Evolutionary conservation across 2,329 filamentous ascomycete genomes (phyloP).

Genomic region (Ceratocystis huliohia): DNA sequence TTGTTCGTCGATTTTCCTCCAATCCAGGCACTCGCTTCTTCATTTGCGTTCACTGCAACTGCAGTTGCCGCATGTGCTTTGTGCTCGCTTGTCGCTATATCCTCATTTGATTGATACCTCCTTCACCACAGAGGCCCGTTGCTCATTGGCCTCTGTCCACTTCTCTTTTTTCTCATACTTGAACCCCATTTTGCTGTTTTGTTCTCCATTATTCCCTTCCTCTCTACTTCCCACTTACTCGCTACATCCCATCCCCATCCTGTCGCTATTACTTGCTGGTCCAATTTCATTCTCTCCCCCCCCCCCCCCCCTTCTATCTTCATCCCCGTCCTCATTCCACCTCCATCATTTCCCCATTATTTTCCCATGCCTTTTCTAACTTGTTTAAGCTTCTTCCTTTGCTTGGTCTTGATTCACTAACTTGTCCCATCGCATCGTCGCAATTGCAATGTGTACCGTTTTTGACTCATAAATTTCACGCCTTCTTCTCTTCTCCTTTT

Average conservation of each 20-base stretch:
- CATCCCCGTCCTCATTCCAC: too few relatives aligned
- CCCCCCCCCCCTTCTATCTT: not conserved
- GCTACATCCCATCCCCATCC: not conserved
- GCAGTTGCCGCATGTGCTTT: not conserved
- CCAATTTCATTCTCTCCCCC: not conserved
- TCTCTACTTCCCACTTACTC: not conserved
- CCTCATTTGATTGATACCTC: not conserved
- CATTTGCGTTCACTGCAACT: not conserved
- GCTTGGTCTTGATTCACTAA: not conserved
- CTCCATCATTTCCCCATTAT: not conserved
- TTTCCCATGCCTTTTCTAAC: not conserved
- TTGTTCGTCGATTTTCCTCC: not conserved
- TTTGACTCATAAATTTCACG: constrained; percentile 3
- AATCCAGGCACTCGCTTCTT: not conserved
- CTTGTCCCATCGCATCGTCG: not conserved
- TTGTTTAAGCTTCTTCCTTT: not conserved
- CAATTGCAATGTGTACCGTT: not conserved
- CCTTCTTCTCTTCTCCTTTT: not conserved
- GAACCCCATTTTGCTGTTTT: not conserved
- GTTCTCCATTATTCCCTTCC: not conserved
- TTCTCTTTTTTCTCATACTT: not conserved
- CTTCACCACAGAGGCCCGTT: not conserved
- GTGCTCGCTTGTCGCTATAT: not conserved
- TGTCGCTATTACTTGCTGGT: not conserved
- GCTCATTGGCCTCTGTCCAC: not conserved